Percentiles rank a stretch among this genome's conserved stretches.
phyloP scores from a whole-genome alignment of 768 basidiomycete species.

The Termitomyces eurrhizus region DNA sequence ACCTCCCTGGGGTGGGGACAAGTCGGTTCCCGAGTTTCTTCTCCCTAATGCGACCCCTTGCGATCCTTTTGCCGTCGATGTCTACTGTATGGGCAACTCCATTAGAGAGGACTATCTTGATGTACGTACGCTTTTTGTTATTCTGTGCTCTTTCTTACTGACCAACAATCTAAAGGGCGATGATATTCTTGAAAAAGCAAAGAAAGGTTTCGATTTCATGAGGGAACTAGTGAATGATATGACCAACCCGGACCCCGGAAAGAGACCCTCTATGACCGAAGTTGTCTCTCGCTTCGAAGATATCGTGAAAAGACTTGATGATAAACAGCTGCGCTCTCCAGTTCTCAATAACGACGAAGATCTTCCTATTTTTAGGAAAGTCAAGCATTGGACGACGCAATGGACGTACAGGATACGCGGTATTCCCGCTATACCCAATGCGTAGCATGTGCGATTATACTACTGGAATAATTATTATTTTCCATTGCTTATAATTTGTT shows the following conservation, averaged over 20 bases:
- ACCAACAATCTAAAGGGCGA: background rate
- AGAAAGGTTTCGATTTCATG: slow-evolving; percentile 27
- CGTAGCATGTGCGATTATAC: background rate
- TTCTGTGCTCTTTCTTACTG: background rate
- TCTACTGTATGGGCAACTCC: slow-evolving; percentile 33
- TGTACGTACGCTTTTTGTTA: background rate
- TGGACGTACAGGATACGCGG: background rate
- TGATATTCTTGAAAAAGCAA: background rate
- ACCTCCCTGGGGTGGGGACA: slow-evolving; percentile 36
- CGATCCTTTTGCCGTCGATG: slow-evolving; percentile 32
- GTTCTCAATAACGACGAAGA: slow-evolving; percentile 6
- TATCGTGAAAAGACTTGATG: slow-evolving; percentile 21
- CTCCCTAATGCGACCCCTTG: slow-evolving; percentile 15
- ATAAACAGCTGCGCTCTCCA: slow-evolving; percentile 28
- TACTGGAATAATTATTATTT: background rate
- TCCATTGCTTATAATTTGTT: too few species aligned
- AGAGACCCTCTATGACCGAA: slow-evolving; percentile 33
- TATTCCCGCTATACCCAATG: slow-evolving; percentile 7
- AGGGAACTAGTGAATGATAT: slow-evolving; percentile 28
- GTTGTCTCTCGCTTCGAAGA: slow-evolving; percentile 28
- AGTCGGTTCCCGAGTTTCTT: slow-evolving; percentile 30
- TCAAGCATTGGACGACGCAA: slow-evolving; percentile 10
- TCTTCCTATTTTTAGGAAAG: background rate
- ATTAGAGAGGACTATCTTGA: slow-evolving; percentile 18
- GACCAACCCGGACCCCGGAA: slow-evolving; percentile 28